Percentiles rank a stretch among this genome's conserved stretches.
Evolutionary conservation across 345 rosid species (phyloP).

Genomic region (Populus nigra): DNA sequence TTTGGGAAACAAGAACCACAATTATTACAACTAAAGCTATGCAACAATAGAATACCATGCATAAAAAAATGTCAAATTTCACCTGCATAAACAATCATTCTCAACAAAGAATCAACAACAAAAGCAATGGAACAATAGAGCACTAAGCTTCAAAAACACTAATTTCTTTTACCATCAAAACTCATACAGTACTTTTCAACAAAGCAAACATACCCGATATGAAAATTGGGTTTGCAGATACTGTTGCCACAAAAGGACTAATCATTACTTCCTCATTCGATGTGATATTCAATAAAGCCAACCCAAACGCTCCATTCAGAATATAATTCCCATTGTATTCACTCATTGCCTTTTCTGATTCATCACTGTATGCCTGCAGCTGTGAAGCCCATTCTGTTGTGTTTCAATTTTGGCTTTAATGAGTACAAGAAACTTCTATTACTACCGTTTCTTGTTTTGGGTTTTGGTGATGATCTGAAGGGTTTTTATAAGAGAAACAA

Average conservation of each 20-base stretch:
- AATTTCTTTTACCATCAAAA: no score
- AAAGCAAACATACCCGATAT: constrained; percentile 67
- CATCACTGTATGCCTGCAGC: constrained; percentile 36
- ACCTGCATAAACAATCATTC: neutral
- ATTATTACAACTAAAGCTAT: neutral
- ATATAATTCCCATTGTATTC: constrained; percentile 29
- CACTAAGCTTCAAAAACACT: constrained; percentile 35
- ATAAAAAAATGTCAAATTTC: neutral
- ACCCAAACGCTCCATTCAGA: constrained; percentile 56
- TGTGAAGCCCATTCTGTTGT: constrained; percentile 49
- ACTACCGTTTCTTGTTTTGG: constrained; percentile 15
- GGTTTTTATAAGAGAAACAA: constrained; percentile 30
- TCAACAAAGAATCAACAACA: neutral
- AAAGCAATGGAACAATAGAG: neutral
- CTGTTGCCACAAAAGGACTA: constrained; percentile 73
- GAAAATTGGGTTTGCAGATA: constrained; percentile 81
- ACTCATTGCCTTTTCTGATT: constrained; percentile 34
- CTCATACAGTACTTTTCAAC: no score
- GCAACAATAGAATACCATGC: neutral
- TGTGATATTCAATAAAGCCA: constrained; percentile 65
- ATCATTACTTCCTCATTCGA: constrained; percentile 64
- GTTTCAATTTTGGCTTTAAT: no score
- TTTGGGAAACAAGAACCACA: neutral
- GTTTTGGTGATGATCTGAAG: constrained; percentile 29
- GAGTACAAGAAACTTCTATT: neutral